These are phyloP conservation scores for Aspergillus oerlinghausenensis DNA, from an alignment of 2,329 filamentous ascomycete genomes.

Conservation along the genomic window DNA sequence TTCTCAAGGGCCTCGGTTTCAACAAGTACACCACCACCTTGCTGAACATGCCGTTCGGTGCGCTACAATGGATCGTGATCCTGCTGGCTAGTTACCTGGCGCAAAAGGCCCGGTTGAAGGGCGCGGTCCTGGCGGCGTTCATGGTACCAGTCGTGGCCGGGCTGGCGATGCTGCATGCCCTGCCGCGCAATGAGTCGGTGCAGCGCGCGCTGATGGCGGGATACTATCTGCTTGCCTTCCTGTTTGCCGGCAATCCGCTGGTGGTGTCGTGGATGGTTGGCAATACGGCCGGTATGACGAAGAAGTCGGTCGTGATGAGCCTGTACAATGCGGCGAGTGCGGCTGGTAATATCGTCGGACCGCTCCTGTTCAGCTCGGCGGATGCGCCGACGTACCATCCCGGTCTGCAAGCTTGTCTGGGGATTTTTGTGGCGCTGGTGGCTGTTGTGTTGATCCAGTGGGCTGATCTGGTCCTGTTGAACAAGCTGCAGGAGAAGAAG, in stretches of 20 bases:
- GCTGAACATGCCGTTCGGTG: conserved; percentile 64
- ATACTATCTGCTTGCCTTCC: conserved; percentile 63
- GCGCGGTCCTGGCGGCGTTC: conserved; percentile 49
- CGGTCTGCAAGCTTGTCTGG: conserved; percentile 51
- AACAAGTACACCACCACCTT: conserved; percentile 55
- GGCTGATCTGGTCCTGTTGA: conserved; percentile 48
- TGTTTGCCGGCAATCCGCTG: conserved; percentile 62
- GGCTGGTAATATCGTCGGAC: conserved; percentile 64
- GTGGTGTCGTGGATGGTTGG: conserved; percentile 65
- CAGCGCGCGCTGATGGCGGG: conserved; percentile 51
- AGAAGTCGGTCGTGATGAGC: conserved; percentile 61
- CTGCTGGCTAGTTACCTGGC: conserved; percentile 56
- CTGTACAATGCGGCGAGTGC: conserved; percentile 60
- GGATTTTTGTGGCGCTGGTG: conserved; percentile 46
- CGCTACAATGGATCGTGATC: conserved; percentile 57
- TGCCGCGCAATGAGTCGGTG: conserved; percentile 42
- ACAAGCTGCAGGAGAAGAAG: conserved; percentile 52
- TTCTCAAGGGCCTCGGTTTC: conserved; percentile 57
- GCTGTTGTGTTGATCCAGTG: conserved; percentile 52
- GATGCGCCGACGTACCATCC: conserved; percentile 58
- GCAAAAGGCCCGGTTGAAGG: conserved; percentile 55
- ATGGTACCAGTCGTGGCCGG: conserved; percentile 59
- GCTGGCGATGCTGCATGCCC: conserved; percentile 50
- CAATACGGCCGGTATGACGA: conserved; percentile 64
- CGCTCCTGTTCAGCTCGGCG: conserved; percentile 55